Evolutionary conservation across 2,329 filamentous ascomycete species (phyloP).

Genomic region (Endocalyx cinctus): DNA sequence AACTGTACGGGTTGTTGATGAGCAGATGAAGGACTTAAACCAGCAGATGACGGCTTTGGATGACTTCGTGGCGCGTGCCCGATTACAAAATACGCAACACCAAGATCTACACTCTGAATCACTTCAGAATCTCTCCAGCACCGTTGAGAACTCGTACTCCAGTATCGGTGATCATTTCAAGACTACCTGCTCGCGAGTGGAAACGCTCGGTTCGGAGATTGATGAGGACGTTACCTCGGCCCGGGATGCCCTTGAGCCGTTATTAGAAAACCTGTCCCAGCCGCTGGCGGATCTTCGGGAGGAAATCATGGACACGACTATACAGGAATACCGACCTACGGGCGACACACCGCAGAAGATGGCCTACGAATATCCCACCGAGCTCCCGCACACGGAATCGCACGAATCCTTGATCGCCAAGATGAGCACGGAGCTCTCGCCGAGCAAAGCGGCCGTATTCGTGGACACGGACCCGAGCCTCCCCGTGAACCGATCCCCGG

Average conservation of each 20-base stretch:
- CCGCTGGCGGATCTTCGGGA: slow-evolving; percentile 69
- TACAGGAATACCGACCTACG: slow-evolving; percentile 80
- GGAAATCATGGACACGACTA: slow-evolving; percentile 56
- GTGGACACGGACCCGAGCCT: slow-evolving; percentile 30
- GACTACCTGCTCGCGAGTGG: slow-evolving; percentile 62
- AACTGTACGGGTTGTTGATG: slow-evolving; percentile 83
- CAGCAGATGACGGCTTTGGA: slow-evolving; percentile 87
- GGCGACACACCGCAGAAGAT: slow-evolving; percentile 80
- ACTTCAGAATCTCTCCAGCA: slow-evolving; percentile 59
- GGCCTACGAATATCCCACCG: slow-evolving; percentile 74
- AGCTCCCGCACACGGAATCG: slow-evolving; percentile 67
- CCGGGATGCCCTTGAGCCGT: slow-evolving; percentile 54
- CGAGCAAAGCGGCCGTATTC: slow-evolving; percentile 36
- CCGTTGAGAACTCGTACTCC: slow-evolving; percentile 68
- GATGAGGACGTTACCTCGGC: slow-evolving; percentile 54
- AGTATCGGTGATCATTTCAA: slow-evolving; percentile 68
- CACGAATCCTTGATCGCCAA: slow-evolving; percentile 41
- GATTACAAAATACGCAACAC: slow-evolving; percentile 73
- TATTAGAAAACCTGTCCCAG: slow-evolving; percentile 57
- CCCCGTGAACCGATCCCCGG: slow-evolving; percentile 20
- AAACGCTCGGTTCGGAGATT: slow-evolving; percentile 65
- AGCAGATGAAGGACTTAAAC: slow-evolving; percentile 81
- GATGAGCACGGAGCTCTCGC: slow-evolving; percentile 30
- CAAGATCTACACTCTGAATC: slow-evolving; percentile 65
- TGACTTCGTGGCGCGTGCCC: slow-evolving; percentile 80